Evolutionary conservation across 1,139 yeast species (phyloP).

Genomic region (Suhomyces panamericanus): DNA sequence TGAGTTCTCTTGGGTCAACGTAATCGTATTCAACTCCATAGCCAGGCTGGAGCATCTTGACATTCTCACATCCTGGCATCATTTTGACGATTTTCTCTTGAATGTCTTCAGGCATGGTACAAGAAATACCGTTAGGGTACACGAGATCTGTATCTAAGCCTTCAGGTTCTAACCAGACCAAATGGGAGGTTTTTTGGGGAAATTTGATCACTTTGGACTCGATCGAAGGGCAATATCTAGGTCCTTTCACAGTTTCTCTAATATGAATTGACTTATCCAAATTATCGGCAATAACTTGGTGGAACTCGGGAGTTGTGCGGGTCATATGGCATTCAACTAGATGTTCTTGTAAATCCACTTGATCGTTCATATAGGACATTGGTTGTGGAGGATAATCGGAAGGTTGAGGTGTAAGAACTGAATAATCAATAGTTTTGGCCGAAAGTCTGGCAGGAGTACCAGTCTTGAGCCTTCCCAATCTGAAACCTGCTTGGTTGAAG

Average conservation of each 20-base stretch:
- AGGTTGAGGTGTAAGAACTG: constrained; percentile 58
- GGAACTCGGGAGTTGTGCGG: constrained; percentile 72
- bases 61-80: constrained; percentile 90
- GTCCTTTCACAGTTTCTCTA: constrained; percentile 92
- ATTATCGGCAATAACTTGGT: constrained; percentile 65
- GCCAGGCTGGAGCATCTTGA: constrained; percentile 87
- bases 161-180: constrained; percentile 96
- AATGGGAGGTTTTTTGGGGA: constrained; percentile 71
- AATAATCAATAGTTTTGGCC: constrained; percentile 67
- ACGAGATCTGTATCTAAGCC: constrained; percentile 82
- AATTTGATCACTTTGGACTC: constrained; percentile 87
- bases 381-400: constrained; percentile 85
- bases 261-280: constrained; percentile 86
- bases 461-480: constrained; percentile 86
- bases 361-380: constrained; percentile 82
- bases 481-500: constrained; percentile 71
- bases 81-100: constrained; percentile 71
- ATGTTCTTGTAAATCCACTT: constrained; percentile 55
- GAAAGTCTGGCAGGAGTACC: constrained; percentile 96
- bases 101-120: constrained; percentile 94
- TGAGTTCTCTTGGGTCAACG: constrained; percentile 87
- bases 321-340: constrained; percentile 79
- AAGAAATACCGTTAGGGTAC: constrained; percentile 95
- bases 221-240: constrained; percentile 95
- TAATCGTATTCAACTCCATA: constrained; percentile 98